Percentiles rank a stretch among this genome's conserved stretches.
phyloP scores from a whole-genome alignment of 2,329 filamentous ascomycete genomes.

The Metarhizium brunneum region DNA sequence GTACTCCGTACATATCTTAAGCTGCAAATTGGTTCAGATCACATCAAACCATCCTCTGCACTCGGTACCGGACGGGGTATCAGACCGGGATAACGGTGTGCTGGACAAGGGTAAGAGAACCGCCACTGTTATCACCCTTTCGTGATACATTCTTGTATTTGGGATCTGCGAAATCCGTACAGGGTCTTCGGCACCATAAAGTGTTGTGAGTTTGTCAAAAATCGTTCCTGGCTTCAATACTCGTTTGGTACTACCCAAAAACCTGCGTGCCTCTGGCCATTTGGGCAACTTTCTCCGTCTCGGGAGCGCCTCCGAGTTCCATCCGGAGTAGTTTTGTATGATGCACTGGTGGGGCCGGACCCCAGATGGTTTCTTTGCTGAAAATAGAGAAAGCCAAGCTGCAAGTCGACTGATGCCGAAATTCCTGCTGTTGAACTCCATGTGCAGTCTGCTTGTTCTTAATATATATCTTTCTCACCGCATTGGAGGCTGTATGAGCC shows the following conservation, averaged over 20 bases:
- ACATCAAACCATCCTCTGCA: too few relatives aligned
- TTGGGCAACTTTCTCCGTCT: neutral
- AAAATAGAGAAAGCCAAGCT: neutral
- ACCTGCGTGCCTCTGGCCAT: neutral
- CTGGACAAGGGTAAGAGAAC: too few relatives aligned
- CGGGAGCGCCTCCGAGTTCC: conserved; percentile 1
- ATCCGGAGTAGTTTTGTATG: conserved; percentile 2
- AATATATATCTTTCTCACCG: neutral
- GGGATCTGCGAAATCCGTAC: too few relatives aligned
- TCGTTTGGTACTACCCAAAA: conserved; percentile 1
- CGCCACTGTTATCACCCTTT: too few relatives aligned
- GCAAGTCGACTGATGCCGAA: neutral
- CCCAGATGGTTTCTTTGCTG: neutral
- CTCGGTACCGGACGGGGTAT: too few relatives aligned
- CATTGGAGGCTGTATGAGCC: neutral
- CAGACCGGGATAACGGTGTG: too few relatives aligned
- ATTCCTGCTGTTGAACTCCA: neutral
- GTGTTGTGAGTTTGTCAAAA: neutral
- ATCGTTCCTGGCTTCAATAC: neutral
- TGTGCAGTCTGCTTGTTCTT: neutral
- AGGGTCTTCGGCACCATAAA: neutral
- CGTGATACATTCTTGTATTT: too few relatives aligned
- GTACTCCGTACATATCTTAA: too few relatives aligned
- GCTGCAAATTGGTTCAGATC: too few relatives aligned
- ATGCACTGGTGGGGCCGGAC: conserved; percentile 1